Base-by-base conservation (phyloP, 441 rosid species). In the Adansonia madagascariensis region DNA sequence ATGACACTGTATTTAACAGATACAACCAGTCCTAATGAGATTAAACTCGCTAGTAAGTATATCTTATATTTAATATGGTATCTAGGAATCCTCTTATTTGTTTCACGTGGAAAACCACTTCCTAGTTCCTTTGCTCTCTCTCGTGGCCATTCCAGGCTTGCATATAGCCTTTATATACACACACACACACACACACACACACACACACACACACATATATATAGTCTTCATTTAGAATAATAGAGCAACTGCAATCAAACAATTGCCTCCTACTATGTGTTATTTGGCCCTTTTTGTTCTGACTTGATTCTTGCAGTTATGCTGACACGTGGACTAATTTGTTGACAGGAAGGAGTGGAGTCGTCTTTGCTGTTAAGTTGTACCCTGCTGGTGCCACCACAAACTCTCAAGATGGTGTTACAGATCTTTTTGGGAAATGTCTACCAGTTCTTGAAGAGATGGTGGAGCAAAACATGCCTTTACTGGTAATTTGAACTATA, bases 361-460 rank as follows among this genome's bases (percentile, higher is more conserved):
- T 89, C 64, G 91, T 94, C 82, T 89, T 84, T 86, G 97, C 93
- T 71, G 97, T 95, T 72, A 95, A 95, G 89, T 74, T 94, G 77
- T 92, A 95, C 79, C 99, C 99, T 78, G 99, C 97, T 24, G 97
- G 99, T n/a, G 98, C 98, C 46, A 91, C 98, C 18, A 94, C 99
- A 41, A 95, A 95, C 82, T 94, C 98, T 75, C 97, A 95, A 86
- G 97, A 93, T 79, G 98, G 97, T 66, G 98, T 95, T 52, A 94
- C 97, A 0, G 92, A 95, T 82, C 93, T 95, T 75, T 86, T 93
- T 71, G 97, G 99, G 52, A 92, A 91, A 75, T 94, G 97, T 77
- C 86, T 94, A 53, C 93, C 95, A 27, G 94, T 89, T 56, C 91
- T 95, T 56, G 99, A 92, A 87, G 96, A 93, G 85, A 86, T 93